phyloP scores from a whole-genome alignment of 2,329 filamentous ascomycete species.

The Phoma sp. region DNA sequence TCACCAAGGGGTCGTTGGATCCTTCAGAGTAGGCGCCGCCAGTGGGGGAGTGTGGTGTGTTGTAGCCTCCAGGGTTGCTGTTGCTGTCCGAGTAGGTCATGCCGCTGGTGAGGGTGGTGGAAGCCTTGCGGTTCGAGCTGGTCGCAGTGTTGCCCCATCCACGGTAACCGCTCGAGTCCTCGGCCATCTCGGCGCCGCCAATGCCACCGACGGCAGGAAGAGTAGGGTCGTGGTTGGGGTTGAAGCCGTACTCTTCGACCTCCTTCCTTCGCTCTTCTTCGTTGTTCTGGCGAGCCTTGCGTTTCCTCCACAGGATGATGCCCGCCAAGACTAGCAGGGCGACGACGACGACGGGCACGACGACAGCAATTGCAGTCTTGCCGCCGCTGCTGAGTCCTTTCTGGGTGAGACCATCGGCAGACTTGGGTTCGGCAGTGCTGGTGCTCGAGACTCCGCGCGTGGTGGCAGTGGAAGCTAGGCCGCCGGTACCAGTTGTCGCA shows the following conservation, averaged over 20 bases:
- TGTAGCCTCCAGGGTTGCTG: conserved; percentile 61
- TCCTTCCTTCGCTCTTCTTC: conserved; percentile 93
- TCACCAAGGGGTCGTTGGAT: conserved; percentile 70
- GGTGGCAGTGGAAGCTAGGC: conserved; percentile 19
- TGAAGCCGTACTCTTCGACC: conserved; percentile 96
- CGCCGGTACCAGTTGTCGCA: conserved; percentile 13
- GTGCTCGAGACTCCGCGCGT: conserved; percentile 15
- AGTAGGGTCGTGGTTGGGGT: conserved; percentile 93
- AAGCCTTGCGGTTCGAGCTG: conserved; percentile 75
- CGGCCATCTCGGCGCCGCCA: conserved; percentile 73
- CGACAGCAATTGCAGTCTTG: conserved; percentile 89
- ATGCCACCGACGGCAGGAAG: conserved; percentile 64
- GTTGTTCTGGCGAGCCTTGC: conserved; percentile 81
- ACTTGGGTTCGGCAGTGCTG: conserved; percentile 19
- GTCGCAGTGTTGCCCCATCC: conserved; percentile 90
- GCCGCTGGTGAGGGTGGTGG: conserved; percentile 86
- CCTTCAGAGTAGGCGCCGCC: conserved; percentile 70
- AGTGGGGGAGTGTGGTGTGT: conserved; percentile 66
- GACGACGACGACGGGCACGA: conserved; percentile 89
- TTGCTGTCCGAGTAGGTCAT: conserved; percentile 73
- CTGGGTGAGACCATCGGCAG: conserved; percentile 17
- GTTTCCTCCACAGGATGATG: conserved; percentile 86
- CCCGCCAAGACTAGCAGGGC: conserved; percentile 78
- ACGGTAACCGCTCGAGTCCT: conserved; percentile 80
- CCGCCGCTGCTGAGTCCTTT: conserved; percentile 65